phyloP scores from a whole-genome alignment of 345 rosid species.

The Salix suchowensis region DNA sequence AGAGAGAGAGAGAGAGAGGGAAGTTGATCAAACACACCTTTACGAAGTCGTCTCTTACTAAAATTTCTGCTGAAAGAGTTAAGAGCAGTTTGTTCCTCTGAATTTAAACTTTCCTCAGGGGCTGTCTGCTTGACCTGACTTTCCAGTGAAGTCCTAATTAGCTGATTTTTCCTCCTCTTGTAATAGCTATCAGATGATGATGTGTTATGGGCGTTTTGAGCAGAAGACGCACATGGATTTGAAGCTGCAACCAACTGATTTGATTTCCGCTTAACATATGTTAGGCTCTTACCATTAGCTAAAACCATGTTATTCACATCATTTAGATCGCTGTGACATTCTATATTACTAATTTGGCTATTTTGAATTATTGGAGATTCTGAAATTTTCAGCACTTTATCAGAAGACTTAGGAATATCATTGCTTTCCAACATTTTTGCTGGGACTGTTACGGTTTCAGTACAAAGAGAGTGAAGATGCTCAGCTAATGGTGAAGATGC shows the following conservation, averaged over 20 bases:
- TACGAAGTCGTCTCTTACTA: constrained; percentile 38
- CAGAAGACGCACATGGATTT: constrained; percentile 26
- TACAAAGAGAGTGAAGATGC: constrained; percentile 29
- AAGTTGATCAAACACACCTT: constrained; percentile 37
- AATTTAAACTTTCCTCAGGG: constrained; percentile 33
- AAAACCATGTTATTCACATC: constrained; percentile 24
- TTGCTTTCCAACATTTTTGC: constrained; percentile 35
- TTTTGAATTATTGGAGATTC: constrained; percentile 34
- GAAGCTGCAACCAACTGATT: constrained; percentile 83
- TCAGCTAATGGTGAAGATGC: constrained; percentile 38
- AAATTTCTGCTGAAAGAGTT: constrained; percentile 36
- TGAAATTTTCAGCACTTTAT: constrained; percentile 35
- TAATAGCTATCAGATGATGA: constrained; percentile 59
- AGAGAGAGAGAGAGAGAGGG: neutral
- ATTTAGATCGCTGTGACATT: constrained; percentile 33
- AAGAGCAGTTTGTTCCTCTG: constrained; percentile 34
- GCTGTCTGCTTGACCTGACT: constrained; percentile 28
- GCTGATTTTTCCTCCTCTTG: constrained; percentile 81
- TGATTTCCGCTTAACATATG: constrained; percentile 69
- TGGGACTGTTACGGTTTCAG: constrained; percentile 41
- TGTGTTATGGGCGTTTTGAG: constrained; percentile 30
- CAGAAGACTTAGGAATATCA: constrained; percentile 34
- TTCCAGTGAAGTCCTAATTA: constrained; percentile 60
- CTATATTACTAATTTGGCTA: constrained; percentile 34
- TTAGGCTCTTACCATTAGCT: neutral